Evolutionary conservation across 108 stramenopile species (phyloP).

Genomic region (Epithemia pelagica): DNA sequence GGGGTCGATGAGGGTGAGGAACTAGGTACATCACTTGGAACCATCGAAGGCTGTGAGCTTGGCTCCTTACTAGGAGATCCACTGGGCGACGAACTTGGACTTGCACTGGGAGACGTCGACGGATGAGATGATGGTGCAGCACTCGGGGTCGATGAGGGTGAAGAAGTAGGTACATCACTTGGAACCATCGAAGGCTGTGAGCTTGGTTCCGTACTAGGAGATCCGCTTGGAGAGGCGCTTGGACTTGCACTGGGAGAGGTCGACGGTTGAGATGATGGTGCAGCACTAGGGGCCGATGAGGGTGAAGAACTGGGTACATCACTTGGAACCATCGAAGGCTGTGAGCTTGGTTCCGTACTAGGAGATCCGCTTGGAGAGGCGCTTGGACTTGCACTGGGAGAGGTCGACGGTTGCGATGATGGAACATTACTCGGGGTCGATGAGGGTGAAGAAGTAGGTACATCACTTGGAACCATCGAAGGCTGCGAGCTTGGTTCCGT

Average conservation of each 20-base stretch:
- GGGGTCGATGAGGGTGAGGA: neutral
- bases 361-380: neutral
- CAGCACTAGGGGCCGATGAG: neutral
- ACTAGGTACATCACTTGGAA: neutral
- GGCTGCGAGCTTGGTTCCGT: neutral
- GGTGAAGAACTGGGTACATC: neutral
- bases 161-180: neutral
- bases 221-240: neutral
- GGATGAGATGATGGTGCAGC: neutral
- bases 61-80: neutral
- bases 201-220: neutral
- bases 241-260: neutral
- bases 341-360: neutral
- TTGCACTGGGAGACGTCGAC: neutral
- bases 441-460: neutral
- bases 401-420: neutral
- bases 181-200: neutral
- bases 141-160: too few species aligned
- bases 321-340: neutral
- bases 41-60: too few species aligned
- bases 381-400: neutral
- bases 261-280: neutral
- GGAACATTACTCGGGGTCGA: neutral
- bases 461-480: neutral
- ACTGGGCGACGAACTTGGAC: neutral